phyloP scores from a whole-genome alignment of 2,329 filamentous ascomycete genomes.

The Colletotrichum incanum region DNA sequence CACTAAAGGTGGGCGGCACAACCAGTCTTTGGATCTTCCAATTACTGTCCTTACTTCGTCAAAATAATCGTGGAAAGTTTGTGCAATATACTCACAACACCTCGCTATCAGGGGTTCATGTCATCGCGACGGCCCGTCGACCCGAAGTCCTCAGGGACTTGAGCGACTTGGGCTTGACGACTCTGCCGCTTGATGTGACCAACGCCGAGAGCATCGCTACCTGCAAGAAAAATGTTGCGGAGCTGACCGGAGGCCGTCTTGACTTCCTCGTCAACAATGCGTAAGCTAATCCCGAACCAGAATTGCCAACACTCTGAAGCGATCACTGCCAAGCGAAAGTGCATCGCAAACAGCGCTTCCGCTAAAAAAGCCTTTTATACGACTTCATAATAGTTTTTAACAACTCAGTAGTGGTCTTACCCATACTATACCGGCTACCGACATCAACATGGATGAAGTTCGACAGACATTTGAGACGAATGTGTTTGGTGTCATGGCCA shows the following conservation, averaged over 20 bases:
- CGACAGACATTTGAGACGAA: constrained; percentile 71
- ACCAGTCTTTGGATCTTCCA: background rate
- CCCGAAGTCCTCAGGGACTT: constrained; percentile 64
- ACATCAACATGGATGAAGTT: constrained; percentile 67
- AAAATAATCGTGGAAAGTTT: background rate
- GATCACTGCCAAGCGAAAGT: too few species aligned
- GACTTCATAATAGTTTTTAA: constrained; percentile 2
- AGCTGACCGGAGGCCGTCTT: constrained; percentile 67
- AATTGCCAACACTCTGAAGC: background rate
- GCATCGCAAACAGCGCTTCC: background rate
- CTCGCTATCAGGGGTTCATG: constrained; percentile 60
- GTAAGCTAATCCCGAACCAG: constrained; percentile 51
- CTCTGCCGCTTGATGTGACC: constrained; percentile 69
- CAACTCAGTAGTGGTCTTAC: constrained; percentile 61
- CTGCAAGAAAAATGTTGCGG: constrained; percentile 62
- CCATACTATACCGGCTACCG: constrained; percentile 66
- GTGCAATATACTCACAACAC: constrained; percentile 1
- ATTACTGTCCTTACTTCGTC: background rate
- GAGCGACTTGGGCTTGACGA: constrained; percentile 63
- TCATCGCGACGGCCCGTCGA: constrained; percentile 71
- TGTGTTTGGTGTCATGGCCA: constrained; percentile 71
- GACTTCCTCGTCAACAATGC: constrained; percentile 75
- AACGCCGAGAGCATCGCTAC: constrained; percentile 64
- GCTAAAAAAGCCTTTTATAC: too few species aligned
- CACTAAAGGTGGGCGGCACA: constrained; percentile 58